These are phyloP conservation scores for Ophiostoma australiae DNA, from an alignment of 2,329 filamentous ascomycete genomes.

Conservation along the genomic window DNA sequence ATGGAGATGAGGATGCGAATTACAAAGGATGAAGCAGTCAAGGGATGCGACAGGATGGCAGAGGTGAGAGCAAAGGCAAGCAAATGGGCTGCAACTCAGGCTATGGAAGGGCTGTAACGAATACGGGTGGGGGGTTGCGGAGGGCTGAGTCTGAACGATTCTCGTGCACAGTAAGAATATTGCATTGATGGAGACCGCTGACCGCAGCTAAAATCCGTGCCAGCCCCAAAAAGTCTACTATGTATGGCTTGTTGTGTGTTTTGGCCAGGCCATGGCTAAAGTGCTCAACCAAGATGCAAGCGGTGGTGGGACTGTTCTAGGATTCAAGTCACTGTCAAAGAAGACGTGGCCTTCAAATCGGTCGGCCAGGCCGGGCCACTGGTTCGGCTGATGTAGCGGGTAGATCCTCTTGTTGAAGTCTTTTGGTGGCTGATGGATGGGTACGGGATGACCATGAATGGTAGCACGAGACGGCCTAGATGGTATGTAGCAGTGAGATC, in stretches of 20 bases:
- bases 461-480: neutral
- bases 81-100: neutral
- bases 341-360: neutral
- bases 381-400: neutral
- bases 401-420: neutral
- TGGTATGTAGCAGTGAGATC: constrained; percentile 6
- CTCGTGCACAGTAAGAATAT: neutral
- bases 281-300: neutral
- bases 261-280: neutral
- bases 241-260: neutral
- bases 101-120: neutral
- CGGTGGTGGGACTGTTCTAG: too few relatives aligned
- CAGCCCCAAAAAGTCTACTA: neutral
- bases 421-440: neutral
- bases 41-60: neutral
- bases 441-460: neutral
- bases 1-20: neutral
- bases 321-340: neutral
- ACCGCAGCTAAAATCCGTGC: neutral
- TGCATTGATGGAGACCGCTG: neutral
- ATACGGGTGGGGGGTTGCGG: neutral
- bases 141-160: neutral
- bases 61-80: neutral
- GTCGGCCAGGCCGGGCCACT: constrained; percentile 1
- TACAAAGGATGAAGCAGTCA: neutral